These are phyloP conservation scores for Simmondsia chinensis DNA, from an alignment of 148 eudicot species.

Conservation along the genomic window DNA sequence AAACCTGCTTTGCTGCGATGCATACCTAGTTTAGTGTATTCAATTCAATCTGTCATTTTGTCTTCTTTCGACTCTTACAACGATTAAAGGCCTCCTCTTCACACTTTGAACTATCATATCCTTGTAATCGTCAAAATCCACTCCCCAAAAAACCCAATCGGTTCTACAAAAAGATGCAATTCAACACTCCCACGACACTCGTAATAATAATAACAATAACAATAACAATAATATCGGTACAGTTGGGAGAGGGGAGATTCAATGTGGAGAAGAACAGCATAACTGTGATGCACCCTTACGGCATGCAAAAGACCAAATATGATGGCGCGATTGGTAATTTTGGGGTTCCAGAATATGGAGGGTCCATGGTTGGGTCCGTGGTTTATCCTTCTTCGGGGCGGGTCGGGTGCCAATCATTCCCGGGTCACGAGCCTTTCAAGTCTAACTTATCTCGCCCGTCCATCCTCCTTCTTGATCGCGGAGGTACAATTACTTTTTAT, in stretches of 20 bases:
- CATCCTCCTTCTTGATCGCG: conserved; percentile 87
- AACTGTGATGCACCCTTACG: conserved; percentile 44
- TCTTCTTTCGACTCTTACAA: no score
- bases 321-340: conserved; percentile 87
- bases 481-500: conserved; percentile 36
- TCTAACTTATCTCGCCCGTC: conserved; percentile 41
- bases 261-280: conserved; percentile 78
- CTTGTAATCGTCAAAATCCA: no score
- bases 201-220: no score
- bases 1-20: no score
- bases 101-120: no score
- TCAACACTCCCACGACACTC: no score
- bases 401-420: conserved; percentile 48
- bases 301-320: conserved; percentile 32
- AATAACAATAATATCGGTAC: no score
- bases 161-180: no score
- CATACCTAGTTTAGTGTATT: no score
- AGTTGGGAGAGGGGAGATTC: conserved; percentile 43
- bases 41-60: no score
- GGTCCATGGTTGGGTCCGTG: conserved; percentile 71
- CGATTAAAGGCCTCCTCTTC: no score
- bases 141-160: no score
- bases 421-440: conserved; percentile 75
- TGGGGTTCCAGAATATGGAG: conserved; percentile 91
- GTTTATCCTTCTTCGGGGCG: conserved; percentile 43